phyloP scores from a whole-genome alignment of 177 flowering plant genomes.

The Vitis hybrid region DNA sequence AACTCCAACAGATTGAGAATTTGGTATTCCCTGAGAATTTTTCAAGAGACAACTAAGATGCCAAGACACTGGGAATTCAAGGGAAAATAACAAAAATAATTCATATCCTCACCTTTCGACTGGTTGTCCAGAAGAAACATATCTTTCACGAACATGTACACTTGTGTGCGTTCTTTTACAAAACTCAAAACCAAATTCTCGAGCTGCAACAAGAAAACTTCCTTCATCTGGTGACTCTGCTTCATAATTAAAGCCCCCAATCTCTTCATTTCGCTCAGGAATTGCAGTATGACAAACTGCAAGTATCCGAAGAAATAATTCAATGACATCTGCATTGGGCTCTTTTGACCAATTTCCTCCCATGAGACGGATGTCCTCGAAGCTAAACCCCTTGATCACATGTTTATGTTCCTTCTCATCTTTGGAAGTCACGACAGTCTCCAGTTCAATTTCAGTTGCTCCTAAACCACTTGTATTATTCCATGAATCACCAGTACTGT shows the following conservation, averaged over 20 bases:
- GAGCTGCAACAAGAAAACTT: conserved; percentile 82
- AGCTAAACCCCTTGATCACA: conserved; percentile 69
- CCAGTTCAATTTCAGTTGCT: conserved; percentile 60
- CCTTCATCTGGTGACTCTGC: conserved; percentile 95
- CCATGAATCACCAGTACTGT: conserved; percentile 17
- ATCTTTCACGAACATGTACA: conserved; percentile 60
- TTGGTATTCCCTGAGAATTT: conserved; percentile 70
- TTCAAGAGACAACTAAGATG: conserved; percentile 13
- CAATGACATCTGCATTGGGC: conserved; percentile 44
- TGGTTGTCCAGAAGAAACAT: conserved; percentile 41
- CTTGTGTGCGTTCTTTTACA: conserved; percentile 74
- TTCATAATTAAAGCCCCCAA: conserved; percentile 59
- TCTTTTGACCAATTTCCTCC: conserved; percentile 74
- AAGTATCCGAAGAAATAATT: conserved; percentile 64
- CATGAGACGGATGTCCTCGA: conserved; percentile 79
- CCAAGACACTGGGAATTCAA: neutral
- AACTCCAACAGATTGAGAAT: conserved; percentile 75
- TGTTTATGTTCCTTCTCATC: conserved; percentile 35
- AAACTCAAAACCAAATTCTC: conserved; percentile 91
- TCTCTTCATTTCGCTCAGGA: conserved; percentile 75
- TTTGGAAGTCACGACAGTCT: conserved; percentile 47
- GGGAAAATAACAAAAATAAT: neutral
- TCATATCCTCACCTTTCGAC: conserved; percentile 57
- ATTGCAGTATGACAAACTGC: conserved; percentile 86
- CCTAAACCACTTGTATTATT: conserved; percentile 20